Conservation (phyloP, 2,329 filamentous ascomycete species). For the Alternaria arborescens region DNA sequence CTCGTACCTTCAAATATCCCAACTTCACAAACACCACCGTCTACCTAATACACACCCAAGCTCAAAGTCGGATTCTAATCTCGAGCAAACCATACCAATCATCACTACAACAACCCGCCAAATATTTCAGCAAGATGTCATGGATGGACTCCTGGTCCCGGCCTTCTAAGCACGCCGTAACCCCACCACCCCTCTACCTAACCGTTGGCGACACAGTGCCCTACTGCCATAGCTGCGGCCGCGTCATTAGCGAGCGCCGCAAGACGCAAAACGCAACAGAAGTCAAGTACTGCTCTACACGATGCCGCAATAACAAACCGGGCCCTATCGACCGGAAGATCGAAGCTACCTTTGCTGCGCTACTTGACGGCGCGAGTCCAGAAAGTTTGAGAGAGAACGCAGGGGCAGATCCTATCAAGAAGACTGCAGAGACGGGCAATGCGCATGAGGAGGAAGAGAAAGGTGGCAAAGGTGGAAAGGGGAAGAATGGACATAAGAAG, state of each 20-base stretch:
- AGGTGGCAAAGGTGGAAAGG: conserved; percentile 3
- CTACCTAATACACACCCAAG: conserved; percentile 6
- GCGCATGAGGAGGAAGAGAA: background rate
- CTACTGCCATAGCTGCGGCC: conserved; percentile 67
- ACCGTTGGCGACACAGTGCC: conserved; percentile 58
- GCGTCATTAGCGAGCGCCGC: conserved; percentile 59
- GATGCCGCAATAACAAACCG: conserved; percentile 63
- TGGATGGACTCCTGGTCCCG: conserved; percentile 62
- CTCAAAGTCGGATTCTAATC: background rate
- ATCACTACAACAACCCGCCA: background rate
- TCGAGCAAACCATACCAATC: background rate
- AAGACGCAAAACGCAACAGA: conserved; percentile 45
- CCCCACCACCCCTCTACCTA: conserved; percentile 65
- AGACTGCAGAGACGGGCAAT: background rate
- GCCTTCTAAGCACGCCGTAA: conserved; percentile 52
- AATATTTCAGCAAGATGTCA: conserved; percentile 49
- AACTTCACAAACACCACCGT: conserved; percentile 1
- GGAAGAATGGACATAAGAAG: conserved; percentile 35
- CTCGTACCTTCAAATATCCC: conserved; percentile 20
- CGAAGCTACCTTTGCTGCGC: conserved; percentile 59
- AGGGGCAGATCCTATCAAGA: conserved; percentile 5
- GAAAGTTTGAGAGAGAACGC: conserved; percentile 38
- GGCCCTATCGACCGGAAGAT: conserved; percentile 61
- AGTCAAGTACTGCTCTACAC: conserved; percentile 66
- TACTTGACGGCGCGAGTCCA: conserved; percentile 48